phyloP scores from a whole-genome alignment of 176 grass and related monocot species.

The Cocos nucifera region DNA sequence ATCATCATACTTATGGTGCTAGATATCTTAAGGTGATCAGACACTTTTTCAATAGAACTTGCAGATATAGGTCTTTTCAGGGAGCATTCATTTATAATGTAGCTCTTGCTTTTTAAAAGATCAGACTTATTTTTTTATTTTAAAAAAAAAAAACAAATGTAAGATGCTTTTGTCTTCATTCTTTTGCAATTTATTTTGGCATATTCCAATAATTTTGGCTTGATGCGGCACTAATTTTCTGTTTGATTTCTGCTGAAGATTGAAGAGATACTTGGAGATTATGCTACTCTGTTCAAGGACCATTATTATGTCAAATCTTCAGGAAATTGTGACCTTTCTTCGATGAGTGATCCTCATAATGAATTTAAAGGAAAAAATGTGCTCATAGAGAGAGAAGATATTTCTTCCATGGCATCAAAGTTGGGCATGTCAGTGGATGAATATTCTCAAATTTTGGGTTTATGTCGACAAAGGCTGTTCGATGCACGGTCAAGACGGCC shows the following conservation, averaged over 20 bases:
- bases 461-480: conserved; percentile 55
- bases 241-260: conserved; percentile 30
- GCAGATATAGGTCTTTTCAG: no score
- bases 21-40: no score
- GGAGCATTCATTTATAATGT: no score
- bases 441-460: conserved; percentile 60
- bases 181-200: no score
- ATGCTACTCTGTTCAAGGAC: conserved; percentile 71
- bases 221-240: no score
- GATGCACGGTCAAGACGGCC: conserved; percentile 52
- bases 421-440: conserved; percentile 63
- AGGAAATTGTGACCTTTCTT: conserved; percentile 87
- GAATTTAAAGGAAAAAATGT: conserved; percentile 88
- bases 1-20: no score
- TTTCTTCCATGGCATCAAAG: conserved; percentile 53
- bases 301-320: conserved; percentile 95
- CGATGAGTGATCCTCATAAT: conserved; percentile 78
- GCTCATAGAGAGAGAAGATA: conserved; percentile 65
- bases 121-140: no score
- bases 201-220: no score
- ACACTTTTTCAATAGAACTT: no score
- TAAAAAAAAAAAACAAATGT: no score
- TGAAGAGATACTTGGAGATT: conserved; percentile 68
- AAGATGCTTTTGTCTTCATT: no score
- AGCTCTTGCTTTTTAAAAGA: no score